These are phyloP conservation scores for Podospora pseudocomata DNA, from an alignment of 495 filamentous ascomycete species.

Conservation along the genomic window DNA sequence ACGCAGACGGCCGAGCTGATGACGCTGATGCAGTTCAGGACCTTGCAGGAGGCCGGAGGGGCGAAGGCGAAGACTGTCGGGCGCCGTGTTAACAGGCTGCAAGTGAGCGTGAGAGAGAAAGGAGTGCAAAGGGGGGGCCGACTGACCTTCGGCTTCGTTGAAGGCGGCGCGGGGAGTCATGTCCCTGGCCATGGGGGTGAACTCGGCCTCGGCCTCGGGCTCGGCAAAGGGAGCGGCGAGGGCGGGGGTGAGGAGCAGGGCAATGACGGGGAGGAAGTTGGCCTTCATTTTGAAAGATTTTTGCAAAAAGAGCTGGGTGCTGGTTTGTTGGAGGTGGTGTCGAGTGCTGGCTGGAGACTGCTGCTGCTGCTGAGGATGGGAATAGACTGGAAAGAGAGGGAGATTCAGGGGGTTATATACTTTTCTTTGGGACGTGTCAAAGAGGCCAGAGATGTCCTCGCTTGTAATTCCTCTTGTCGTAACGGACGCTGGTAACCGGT, in stretches of 20 bases:
- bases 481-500: background rate
- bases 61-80: constrained; percentile 19
- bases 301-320: background rate
- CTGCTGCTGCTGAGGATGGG: background rate
- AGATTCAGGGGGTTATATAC: background rate
- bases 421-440: background rate
- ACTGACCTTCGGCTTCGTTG: constrained; percentile 22
- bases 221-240: constrained; percentile 13
- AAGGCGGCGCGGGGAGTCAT: constrained; percentile 17
- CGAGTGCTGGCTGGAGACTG: background rate
- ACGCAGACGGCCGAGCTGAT: constrained; percentile 22
- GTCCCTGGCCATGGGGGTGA: constrained; percentile 7
- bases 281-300: constrained; percentile 14
- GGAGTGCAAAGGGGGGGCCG: background rate
- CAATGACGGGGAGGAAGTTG: constrained; percentile 16
- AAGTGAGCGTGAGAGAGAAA: background rate
- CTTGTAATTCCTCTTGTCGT: background rate
- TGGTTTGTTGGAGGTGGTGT: background rate
- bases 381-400: background rate
- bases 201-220: background rate
- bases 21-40: constrained; percentile 23
- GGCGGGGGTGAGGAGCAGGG: constrained; percentile 11
- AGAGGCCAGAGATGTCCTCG: background rate
- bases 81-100: background rate
- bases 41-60: constrained; percentile 16